These are phyloP conservation scores for Boletus sp. DNA, from an alignment of 1,284 basidiomycete species.

Conservation along the genomic window DNA sequence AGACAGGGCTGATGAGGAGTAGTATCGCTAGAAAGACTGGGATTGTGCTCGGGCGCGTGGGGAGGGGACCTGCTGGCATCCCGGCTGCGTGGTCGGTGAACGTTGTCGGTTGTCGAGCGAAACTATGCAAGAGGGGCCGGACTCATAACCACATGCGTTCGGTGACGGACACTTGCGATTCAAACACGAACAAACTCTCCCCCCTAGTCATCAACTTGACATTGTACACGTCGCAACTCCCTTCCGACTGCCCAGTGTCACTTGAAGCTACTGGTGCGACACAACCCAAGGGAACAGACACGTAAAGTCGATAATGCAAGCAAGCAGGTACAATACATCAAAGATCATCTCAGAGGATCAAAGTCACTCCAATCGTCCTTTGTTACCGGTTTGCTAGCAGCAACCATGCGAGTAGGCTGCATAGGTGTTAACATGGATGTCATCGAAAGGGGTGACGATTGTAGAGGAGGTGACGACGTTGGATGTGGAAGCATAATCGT, in stretches of 20 bases:
- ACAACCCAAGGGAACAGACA: background rate
- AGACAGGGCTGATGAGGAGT: slow-evolving; percentile 24
- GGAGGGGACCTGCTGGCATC: slow-evolving; percentile 13
- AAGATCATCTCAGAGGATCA: slow-evolving; percentile 50
- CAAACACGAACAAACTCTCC: slow-evolving; percentile 27
- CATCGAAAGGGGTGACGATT: slow-evolving; percentile 42
- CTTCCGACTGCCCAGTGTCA: too few relatives aligned
- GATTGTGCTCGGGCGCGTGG: background rate
- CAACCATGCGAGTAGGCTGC: slow-evolving; percentile 43
- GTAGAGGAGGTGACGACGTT: slow-evolving; percentile 36
- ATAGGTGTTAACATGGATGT: slow-evolving; percentile 52
- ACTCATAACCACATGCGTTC: slow-evolving; percentile 9
- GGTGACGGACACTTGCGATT: slow-evolving; percentile 2
- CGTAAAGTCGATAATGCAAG: background rate
- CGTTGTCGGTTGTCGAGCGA: background rate
- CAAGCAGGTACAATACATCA: slow-evolving; percentile 4
- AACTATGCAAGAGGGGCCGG: background rate
- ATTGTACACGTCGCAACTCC: too few relatives aligned
- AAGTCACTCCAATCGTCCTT: slow-evolving; percentile 77
- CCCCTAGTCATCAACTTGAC: too few relatives aligned
- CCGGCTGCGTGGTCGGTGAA: background rate
- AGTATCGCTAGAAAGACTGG: slow-evolving; percentile 15
- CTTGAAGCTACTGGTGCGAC: too few relatives aligned
- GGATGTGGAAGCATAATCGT: slow-evolving; percentile 22
- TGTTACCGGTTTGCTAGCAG: slow-evolving; percentile 43